A percentile compares a stretch with the other conserved stretches of the same genome.
These are phyloP conservation scores for Sistotremastrum niveocremeum DNA, from an alignment of 768 basidiomycete species.

Conservation along the genomic window DNA sequence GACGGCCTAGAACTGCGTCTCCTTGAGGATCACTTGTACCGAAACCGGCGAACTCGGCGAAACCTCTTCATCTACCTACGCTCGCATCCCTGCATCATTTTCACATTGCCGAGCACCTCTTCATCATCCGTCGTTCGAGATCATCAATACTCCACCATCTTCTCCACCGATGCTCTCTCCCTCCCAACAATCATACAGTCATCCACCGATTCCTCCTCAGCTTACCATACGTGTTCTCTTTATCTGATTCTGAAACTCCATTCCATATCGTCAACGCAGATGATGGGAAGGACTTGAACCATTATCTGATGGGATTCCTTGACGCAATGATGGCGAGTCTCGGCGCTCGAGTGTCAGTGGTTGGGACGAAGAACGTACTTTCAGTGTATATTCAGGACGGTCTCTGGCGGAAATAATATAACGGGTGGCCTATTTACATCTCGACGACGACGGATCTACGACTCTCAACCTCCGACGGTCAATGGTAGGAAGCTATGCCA, in stretches of 20 bases:
- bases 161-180: constrained; percentile 44
- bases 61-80: constrained; percentile 15
- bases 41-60: constrained; percentile 10
- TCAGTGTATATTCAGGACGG: constrained; percentile 60
- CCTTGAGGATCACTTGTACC: constrained; percentile 8
- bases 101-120: constrained; percentile 26
- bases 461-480: not conserved
- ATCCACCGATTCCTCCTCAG: constrained; percentile 33
- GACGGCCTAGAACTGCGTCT: not conserved
- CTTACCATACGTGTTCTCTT: constrained; percentile 53
- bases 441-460: constrained; percentile 20
- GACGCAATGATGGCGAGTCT: constrained; percentile 58
- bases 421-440: constrained; percentile 35
- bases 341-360: constrained; percentile 31
- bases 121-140: constrained; percentile 21
- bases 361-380: constrained; percentile 64
- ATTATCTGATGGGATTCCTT: constrained; percentile 45
- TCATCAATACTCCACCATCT: constrained; percentile 46
- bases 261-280: constrained; percentile 8
- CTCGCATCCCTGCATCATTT: constrained; percentile 12
- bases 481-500: not conserved
- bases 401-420: constrained; percentile 43
- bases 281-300: constrained; percentile 34
- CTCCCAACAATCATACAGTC: constrained; percentile 26
- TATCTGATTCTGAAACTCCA: constrained; percentile 31